These are phyloP conservation scores for Pseudopyricularia javanii DNA, from an alignment of 2,329 filamentous ascomycete genomes.

Conservation along the genomic window DNA sequence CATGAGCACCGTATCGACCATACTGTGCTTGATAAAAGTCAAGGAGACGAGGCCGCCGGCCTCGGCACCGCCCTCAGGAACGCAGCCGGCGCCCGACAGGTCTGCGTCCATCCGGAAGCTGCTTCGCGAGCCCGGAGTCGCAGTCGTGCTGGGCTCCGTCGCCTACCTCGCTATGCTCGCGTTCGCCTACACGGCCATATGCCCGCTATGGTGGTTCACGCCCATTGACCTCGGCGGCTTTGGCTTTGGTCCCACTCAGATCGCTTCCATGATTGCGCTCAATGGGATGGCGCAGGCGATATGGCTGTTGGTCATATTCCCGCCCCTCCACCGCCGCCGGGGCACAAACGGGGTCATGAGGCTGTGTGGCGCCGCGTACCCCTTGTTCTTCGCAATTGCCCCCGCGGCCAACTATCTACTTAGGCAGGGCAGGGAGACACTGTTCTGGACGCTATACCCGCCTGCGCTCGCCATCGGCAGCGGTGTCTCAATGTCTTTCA, in stretches of 20 bases:
- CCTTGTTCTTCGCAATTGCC: constrained; percentile 44
- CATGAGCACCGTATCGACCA: constrained; percentile 39
- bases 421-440: constrained; percentile 22
- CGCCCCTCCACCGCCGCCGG: constrained; percentile 44
- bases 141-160: constrained; percentile 53
- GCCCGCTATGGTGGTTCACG: constrained; percentile 59
- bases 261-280: constrained; percentile 53
- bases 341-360: constrained; percentile 54
- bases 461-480: constrained; percentile 38
- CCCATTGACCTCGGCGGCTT: constrained; percentile 50
- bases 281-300: constrained; percentile 54
- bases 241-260: constrained; percentile 47
- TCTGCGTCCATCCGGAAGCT: constrained; percentile 37
- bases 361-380: constrained; percentile 45
- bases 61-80: neutral
- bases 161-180: constrained; percentile 56
- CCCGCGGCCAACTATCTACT: constrained; percentile 47
- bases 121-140: constrained; percentile 50
- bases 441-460: constrained; percentile 46
- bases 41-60: constrained; percentile 43
- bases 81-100: constrained; percentile 6
- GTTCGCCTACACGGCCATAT: constrained; percentile 58
- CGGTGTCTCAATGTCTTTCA: constrained; percentile 58
- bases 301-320: constrained; percentile 64
- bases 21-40: constrained; percentile 41